A percentile compares a stretch with the other conserved stretches of the same genome.
Conservation (phyloP, 805 yeast species). For the Hemisphaericaspora nanyangensis region DNA sequence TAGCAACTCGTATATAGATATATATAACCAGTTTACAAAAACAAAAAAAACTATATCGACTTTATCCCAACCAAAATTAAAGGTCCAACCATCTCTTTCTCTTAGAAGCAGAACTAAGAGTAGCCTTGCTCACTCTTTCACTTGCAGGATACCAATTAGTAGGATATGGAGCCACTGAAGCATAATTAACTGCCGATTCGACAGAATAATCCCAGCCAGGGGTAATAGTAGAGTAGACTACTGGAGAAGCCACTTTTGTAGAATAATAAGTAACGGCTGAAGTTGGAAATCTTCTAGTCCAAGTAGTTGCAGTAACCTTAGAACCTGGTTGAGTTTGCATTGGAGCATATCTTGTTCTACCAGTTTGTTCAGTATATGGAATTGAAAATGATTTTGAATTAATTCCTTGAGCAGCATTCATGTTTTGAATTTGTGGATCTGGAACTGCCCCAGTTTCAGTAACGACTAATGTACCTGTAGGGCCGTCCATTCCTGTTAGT, state of each 20-base stretch:
- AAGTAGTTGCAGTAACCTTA: constrained; percentile 58
- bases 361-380: constrained; percentile 77
- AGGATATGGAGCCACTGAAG: constrained; percentile 68
- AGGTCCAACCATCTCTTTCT: constrained; percentile 41
- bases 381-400: constrained; percentile 53
- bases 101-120: constrained; percentile 32
- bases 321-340: constrained; percentile 89
- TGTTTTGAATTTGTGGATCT: constrained; percentile 36
- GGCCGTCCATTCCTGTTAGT: constrained; percentile 71
- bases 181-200: constrained; percentile 62
- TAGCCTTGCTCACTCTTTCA: constrained; percentile 40
- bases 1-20: no score
- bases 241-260: constrained; percentile 42
- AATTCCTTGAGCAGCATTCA: constrained; percentile 16
- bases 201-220: constrained; percentile 80
- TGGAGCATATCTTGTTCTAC: constrained; percentile 78
- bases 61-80: no score
- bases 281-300: constrained; percentile 66
- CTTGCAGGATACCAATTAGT: constrained; percentile 62
- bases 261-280: constrained; percentile 57
- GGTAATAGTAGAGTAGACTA: constrained; percentile 62
- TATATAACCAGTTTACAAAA: no score
- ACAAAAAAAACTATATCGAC: no score
- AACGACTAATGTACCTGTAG: constrained; percentile 43
- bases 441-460: constrained; percentile 39